Evolutionary conservation across 2,329 filamentous ascomycete genomes (phyloP).

Genomic region (Fusarium sp.): DNA sequence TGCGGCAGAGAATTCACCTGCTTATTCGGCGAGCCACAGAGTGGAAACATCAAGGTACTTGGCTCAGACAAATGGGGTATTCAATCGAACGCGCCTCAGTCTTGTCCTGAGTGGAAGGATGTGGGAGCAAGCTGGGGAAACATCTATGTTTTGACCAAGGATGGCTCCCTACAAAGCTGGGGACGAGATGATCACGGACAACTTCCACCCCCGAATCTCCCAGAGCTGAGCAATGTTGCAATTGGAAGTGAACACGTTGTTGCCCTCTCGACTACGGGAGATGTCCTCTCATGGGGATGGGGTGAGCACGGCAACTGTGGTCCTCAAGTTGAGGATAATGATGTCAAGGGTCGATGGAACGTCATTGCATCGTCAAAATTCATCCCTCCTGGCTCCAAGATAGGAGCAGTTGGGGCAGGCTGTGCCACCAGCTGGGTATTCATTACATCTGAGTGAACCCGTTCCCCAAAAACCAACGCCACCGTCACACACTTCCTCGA

Average conservation of each 20-base stretch:
- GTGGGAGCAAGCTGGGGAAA: conserved; percentile 84
- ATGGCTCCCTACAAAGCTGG: conserved; percentile 73
- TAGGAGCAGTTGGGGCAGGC: conserved; percentile 76
- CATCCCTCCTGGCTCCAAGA: conserved; percentile 59
- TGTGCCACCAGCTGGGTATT: conserved; percentile 87
- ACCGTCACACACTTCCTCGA: neutral
- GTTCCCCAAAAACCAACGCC: conserved; percentile 15
- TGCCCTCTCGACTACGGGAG: conserved; percentile 68
- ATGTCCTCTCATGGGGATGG: conserved; percentile 91
- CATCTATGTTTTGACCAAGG: conserved; percentile 71
- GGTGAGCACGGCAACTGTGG: conserved; percentile 98
- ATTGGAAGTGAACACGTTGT: conserved; percentile 92
- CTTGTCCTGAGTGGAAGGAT: conserved; percentile 67
- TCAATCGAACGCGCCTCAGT: conserved; percentile 62
- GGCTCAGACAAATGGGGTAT: conserved; percentile 79
- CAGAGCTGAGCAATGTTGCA: conserved; percentile 68
- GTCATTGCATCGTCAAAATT: conserved; percentile 66
- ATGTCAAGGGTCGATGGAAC: conserved; percentile 75
- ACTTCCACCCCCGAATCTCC: conserved; percentile 69
- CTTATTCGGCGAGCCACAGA: conserved; percentile 63
- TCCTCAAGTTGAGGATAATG: conserved; percentile 65
- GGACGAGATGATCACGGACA: conserved; percentile 88
- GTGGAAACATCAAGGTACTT: conserved; percentile 70
- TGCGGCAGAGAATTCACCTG: conserved; percentile 90
- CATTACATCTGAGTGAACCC: conserved; percentile 40